Evolutionary conservation across 805 yeast genomes (phyloP), one percentile per base, ranked within the genome.

Genomic region (Ogataea neopini): DNA sequence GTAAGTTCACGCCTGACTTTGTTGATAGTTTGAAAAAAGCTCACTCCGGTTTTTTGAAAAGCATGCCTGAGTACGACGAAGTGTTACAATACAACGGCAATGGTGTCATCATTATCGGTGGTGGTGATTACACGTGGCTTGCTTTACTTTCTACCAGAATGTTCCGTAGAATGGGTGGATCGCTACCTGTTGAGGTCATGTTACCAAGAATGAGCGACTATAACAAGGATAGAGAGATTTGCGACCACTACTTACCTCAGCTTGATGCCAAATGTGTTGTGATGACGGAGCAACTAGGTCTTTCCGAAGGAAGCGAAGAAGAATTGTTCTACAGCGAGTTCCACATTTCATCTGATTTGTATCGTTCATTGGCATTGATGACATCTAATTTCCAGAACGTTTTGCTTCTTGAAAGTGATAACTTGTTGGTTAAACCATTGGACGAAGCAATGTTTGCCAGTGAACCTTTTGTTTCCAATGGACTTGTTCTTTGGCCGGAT

Each of bases 401-500:
- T 20, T 54, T 76, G n/a, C 56, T 70, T 10, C 62, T 76, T 39
- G 78, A 76, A 50, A 69, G 77, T 36, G 79, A 76, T 50, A 73
- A 70, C 45, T 56, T 75, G 25, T 68, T 75, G 35, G 61, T 75
- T 41, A 68, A 64, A 50, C 64, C 72, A 41, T 68, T 75, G 36
- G 74, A 71, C 45, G 49, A 54, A 7, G 34, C 66, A n/a, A 60
- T 70, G 11, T 67, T 68, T 60, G 67, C 68, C 2, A 64, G 73
- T 15, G 75, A 76, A 43, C 80, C 85, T 4, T 84, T 75, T 61
- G 53, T 55, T 19, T 62, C 73, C 5, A 61, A 69, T 17, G 89
- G 89, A 3, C 64, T 84, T 52, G 73, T 84, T 20, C 65, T 78
- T 6, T 88, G 95, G 92, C 91, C 92, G 3, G 96, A 87, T 66